Base-by-base conservation (phyloP, 2,329 filamentous ascomycete species). In the Coniochaeta prunicola region DNA sequence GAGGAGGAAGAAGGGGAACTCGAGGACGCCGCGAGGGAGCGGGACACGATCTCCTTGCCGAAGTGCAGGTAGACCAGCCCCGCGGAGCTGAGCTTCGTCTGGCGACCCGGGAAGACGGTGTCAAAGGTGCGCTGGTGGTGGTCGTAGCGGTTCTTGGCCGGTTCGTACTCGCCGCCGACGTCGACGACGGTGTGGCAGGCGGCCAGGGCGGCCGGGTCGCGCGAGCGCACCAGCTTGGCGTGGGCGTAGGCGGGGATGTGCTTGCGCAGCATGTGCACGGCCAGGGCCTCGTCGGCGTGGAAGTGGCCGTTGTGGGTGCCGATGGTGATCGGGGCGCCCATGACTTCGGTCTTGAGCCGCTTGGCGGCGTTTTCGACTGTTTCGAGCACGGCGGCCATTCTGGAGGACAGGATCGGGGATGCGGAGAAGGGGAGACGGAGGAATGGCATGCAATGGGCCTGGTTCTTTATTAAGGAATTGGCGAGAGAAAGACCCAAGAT, bases 31-130 rank as follows among this genome's bases (percentile, higher is more conserved):
- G 79, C 80, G 10, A 88, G 83, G 58, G 85, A 79, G 56, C 84
- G 78, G 2, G 89, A 85, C 67, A 99, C 87, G 70, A 97, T 91
- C 59, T 86, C 83, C 67, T 86, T 87, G 66, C 94, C 94, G 73
- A 96, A 97, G 79, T 97, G 93, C 81, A 96, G 84, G 79, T 94
- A 99, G 34, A 99, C 91, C 24, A 99, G 83, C 1, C 94, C 94
- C 0, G 94, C 94, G 61, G 91, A 96, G 59, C 90, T 96, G 59
- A 99, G 88, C 81, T 96, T 97, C 64, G 94, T 99, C 58, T 76
- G 73, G 69, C 89, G 89, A 61, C 84, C 84, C 21, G 93, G 92
- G 76, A 99, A 99, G 53, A 88, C 91, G 59, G 89, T 88, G 60
- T 77, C 76, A 80, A 99, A 99, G 70, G 86, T 87, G 64, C 93